Evolutionary conservation across 179 eudicot genomes (phyloP).

Genomic region (Camellia oleifera): DNA sequence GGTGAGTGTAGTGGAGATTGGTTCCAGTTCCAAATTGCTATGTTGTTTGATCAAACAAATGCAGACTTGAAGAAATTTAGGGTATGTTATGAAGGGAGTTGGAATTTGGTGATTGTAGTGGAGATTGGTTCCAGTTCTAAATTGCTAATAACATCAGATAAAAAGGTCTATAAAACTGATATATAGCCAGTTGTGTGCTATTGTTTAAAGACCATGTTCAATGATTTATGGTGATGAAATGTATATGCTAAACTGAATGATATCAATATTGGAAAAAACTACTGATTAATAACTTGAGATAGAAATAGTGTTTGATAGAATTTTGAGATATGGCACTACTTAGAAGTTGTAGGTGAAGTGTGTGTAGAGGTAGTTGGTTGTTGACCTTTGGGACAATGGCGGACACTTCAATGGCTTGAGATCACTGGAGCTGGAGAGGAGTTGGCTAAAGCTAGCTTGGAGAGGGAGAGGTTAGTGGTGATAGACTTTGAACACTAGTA

Average conservation of each 20-base stretch:
- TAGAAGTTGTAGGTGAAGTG: no score
- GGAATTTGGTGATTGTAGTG: background rate
- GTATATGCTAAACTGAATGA: background rate
- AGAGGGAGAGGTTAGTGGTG: no score
- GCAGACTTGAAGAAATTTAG: background rate
- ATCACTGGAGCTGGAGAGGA: no score
- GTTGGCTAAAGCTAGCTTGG: no score
- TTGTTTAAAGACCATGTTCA: background rate
- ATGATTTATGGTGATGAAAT: background rate
- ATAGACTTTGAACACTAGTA: no score
- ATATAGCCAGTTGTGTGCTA: background rate
- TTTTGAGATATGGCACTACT: background rate
- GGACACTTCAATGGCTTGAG: no score
- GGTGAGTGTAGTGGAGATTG: background rate
- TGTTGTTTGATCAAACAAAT: background rate
- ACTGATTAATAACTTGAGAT: background rate
- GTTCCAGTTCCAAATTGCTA: background rate
- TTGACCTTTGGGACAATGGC: no score
- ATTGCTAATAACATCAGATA: background rate
- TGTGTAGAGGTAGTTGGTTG: no score
- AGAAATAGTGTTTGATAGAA: background rate
- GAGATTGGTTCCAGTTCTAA: background rate
- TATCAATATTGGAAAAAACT: background rate
- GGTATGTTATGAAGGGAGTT: background rate
- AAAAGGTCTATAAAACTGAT: background rate